These are phyloP conservation scores for Monascus purpureus DNA, from an alignment of 495 filamentous ascomycete species.

Conservation along the genomic window DNA sequence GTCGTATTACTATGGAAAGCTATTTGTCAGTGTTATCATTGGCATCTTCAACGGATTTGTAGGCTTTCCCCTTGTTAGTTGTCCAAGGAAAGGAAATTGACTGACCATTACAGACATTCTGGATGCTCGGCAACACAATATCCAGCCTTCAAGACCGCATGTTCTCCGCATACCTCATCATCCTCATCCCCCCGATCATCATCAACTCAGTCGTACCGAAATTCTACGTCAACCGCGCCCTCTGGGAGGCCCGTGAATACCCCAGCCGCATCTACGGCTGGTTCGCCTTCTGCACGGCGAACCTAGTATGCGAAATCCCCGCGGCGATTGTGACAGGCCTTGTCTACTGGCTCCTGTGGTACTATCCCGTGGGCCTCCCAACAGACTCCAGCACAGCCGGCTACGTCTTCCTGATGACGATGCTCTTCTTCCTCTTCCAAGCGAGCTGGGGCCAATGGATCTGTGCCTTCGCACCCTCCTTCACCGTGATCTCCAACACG, in stretches of 20 bases:
- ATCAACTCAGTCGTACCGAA: constrained; percentile 72
- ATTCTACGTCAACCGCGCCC: constrained; percentile 61
- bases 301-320: constrained; percentile 66
- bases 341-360: constrained; percentile 69
- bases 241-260: constrained; percentile 66
- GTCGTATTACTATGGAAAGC: constrained; percentile 62
- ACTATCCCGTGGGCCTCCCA: constrained; percentile 62
- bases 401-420: constrained; percentile 72
- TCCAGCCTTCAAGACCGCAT: constrained; percentile 67
- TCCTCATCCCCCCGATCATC: constrained; percentile 58
- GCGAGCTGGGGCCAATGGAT: constrained; percentile 76
- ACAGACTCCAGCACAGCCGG: constrained; percentile 48
- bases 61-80: background rate
- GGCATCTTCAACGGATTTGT: constrained; percentile 65
- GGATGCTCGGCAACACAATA: constrained; percentile 49
- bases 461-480: constrained; percentile 63
- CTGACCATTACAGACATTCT: constrained; percentile 46
- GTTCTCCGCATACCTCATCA: constrained; percentile 63
- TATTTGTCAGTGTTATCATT: constrained; percentile 55
- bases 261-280: constrained; percentile 70
- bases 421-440: constrained; percentile 72
- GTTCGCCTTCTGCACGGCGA: constrained; percentile 68
- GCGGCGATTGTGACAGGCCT: constrained; percentile 45
- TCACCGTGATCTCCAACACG: constrained; percentile 68
- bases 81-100: background rate